phyloP scores from a whole-genome alignment of 2,329 filamentous ascomycete genomes.

The Oidium heveae region DNA sequence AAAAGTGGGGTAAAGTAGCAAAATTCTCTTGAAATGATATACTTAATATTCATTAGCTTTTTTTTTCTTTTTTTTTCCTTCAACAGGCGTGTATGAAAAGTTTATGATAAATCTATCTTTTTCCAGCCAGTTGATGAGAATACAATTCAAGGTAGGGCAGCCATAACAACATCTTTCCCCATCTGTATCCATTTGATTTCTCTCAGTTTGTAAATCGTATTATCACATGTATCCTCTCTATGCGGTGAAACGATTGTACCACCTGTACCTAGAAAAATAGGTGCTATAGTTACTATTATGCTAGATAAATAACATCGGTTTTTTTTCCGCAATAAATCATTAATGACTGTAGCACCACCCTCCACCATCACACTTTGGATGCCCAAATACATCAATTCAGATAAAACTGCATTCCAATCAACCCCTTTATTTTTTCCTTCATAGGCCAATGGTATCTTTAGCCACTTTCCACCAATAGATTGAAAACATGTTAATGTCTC shows the following conservation, averaged over 20 bases:
- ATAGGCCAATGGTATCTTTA: constrained; percentile 1
- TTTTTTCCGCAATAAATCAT: constrained; percentile 41
- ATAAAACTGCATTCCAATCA: constrained; percentile 6
- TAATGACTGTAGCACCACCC: constrained; percentile 63
- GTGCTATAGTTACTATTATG: constrained; percentile 72
- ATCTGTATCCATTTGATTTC: constrained; percentile 6
- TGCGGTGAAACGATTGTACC: constrained; percentile 54
- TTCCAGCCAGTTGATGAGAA: too few relatives aligned
- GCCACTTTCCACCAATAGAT: constrained; percentile 3
- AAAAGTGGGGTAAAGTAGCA: too few relatives aligned
- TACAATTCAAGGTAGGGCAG: background rate
- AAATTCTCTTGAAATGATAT: too few relatives aligned
- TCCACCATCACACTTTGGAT: constrained; percentile 74
- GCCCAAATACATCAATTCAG: constrained; percentile 4
- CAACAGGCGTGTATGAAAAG: too few relatives aligned
- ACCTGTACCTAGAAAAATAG: constrained; percentile 65
- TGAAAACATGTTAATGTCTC: constrained; percentile 1
- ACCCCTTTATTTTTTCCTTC: constrained; percentile 1
- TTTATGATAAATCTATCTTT: too few relatives aligned
- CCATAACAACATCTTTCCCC: constrained; percentile 9
- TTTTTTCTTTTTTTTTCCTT: too few relatives aligned
- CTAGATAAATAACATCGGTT: constrained; percentile 42
- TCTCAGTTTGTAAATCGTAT: constrained; percentile 3
- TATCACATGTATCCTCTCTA: background rate
- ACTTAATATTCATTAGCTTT: too few relatives aligned